Evolutionary conservation across 1,284 basidiomycete species (phyloP).

Genomic region (Trichosporon faecale): DNA sequence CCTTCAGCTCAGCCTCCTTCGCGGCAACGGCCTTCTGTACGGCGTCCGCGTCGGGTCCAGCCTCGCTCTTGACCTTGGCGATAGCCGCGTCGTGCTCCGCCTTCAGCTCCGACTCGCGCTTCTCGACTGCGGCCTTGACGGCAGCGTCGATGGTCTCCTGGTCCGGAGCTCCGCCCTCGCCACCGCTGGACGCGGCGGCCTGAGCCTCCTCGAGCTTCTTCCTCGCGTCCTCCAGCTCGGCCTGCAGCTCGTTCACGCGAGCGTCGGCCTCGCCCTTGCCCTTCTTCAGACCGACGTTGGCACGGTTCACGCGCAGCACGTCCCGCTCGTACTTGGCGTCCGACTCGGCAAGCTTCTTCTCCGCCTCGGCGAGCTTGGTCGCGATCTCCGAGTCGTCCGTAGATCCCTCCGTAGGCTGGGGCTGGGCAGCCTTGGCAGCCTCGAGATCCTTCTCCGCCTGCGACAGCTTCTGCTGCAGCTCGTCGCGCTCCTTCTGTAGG

Average conservation of each 20-base stretch:
- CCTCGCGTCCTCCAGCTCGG: conserved; percentile 23
- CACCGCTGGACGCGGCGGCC: neutral
- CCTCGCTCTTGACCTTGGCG: conserved; percentile 15
- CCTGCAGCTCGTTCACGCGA: conserved; percentile 22
- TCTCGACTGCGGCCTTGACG: conserved; percentile 43
- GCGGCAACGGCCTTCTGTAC: conserved; percentile 35
- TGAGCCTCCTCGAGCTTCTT: conserved; percentile 26
- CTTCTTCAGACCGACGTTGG: conserved; percentile 29
- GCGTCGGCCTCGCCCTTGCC: conserved; percentile 3
- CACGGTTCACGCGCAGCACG: conserved; percentile 41
- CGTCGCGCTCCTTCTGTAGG: conserved; percentile 35
- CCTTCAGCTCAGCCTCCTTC: conserved; percentile 34
- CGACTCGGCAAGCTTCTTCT: conserved; percentile 25
- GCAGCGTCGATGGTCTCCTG: conserved; percentile 39
- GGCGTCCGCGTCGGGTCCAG: conserved; percentile 9
- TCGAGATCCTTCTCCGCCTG: conserved; percentile 43
- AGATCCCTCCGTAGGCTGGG: conserved; percentile 11
- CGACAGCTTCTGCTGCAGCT: conserved; percentile 35
- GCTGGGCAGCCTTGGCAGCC: conserved; percentile 31
- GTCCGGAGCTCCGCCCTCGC: conserved; percentile 12
- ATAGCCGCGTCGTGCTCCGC: conserved; percentile 33
- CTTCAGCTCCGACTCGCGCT: conserved; percentile 41
- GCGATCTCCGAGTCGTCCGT: conserved; percentile 22
- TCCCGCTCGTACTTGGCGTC: conserved; percentile 36
- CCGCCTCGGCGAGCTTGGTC: conserved; percentile 22